Evolutionary conservation across 1,139 yeast genomes (phyloP).

Genomic region (Candida freyschussii): DNA sequence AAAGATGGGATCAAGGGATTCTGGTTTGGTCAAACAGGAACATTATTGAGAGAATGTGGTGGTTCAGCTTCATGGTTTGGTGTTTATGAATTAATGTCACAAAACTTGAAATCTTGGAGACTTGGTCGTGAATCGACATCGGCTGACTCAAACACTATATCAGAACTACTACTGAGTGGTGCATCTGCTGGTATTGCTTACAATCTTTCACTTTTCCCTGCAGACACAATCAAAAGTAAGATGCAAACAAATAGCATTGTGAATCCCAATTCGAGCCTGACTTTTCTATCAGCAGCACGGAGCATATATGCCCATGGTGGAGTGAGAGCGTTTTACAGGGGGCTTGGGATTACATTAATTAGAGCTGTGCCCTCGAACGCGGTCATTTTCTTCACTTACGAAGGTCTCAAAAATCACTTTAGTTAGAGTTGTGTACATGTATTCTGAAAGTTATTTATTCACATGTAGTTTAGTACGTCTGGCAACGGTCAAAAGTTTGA

Average conservation of each 20-base stretch:
- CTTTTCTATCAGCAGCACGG: slow-evolving; percentile 34
- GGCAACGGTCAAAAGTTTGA: slow-evolving; percentile 37
- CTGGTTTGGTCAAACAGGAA: slow-evolving; percentile 89
- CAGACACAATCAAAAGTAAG: slow-evolving; percentile 83
- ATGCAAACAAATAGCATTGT: slow-evolving; percentile 63
- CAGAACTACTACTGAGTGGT: slow-evolving; percentile 67
- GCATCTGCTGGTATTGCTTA: slow-evolving; percentile 83
- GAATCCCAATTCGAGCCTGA: slow-evolving; percentile 21
- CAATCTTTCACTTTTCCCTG: slow-evolving; percentile 78
- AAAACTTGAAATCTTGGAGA: slow-evolving; percentile 32
- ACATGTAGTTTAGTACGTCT: slow-evolving; percentile 10
- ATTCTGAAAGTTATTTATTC: too few relatives aligned
- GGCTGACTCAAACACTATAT: slow-evolving; percentile 34
- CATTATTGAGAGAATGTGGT: slow-evolving; percentile 75
- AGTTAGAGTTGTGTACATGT: slow-evolving; percentile 1
- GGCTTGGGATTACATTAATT: slow-evolving; percentile 74
- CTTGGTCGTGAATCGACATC: slow-evolving; percentile 24
- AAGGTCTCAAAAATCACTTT: slow-evolving; percentile 47
- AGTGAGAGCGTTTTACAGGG: slow-evolving; percentile 68
- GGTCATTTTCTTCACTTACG: slow-evolving; percentile 75
- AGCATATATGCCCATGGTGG: slow-evolving; percentile 43
- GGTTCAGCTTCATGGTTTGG: slow-evolving; percentile 97
- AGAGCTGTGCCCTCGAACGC: slow-evolving; percentile 93
- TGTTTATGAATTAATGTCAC: slow-evolving; percentile 60
- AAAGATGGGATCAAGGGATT: slow-evolving; percentile 57